These are phyloP conservation scores for Neurospora tetraspora DNA, from an alignment of 495 filamentous ascomycete species.

Conservation along the genomic window DNA sequence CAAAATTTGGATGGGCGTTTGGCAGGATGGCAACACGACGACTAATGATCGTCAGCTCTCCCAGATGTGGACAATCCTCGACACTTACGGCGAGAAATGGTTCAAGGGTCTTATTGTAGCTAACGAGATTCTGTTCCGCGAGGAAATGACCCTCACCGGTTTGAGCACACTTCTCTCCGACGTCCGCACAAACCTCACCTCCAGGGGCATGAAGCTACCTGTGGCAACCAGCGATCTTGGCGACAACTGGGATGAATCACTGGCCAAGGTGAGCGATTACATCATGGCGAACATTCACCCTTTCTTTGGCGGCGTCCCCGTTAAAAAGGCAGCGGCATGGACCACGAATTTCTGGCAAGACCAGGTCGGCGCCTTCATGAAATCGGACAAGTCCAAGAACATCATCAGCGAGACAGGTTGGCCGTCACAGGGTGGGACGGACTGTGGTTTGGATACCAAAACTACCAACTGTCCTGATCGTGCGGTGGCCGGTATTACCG, in stretches of 20 bases:
- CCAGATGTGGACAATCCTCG: constrained; percentile 73
- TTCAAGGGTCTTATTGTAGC: constrained; percentile 87
- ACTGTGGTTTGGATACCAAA: constrained; percentile 48
- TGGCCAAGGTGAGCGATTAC: constrained; percentile 64
- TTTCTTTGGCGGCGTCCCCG: constrained; percentile 79
- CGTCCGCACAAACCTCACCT: constrained; percentile 63
- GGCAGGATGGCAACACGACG: constrained; percentile 76
- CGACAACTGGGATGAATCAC: constrained; percentile 65
- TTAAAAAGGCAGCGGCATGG: constrained; percentile 64
- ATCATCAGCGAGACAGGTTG: constrained; percentile 89
- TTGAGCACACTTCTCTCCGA: constrained; percentile 55
- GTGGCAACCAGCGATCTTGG: constrained; percentile 89
- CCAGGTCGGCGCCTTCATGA: constrained; percentile 43
- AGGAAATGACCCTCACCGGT: constrained; percentile 54
- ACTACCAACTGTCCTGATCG: constrained; percentile 46
- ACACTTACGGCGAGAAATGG: constrained; percentile 49
- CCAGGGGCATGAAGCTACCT: constrained; percentile 53
- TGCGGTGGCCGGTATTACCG: constrained; percentile 64
- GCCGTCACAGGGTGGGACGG: constrained; percentile 76
- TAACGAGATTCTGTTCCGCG: constrained; percentile 84
- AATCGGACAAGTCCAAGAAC: constrained; percentile 47
- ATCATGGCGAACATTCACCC: constrained; percentile 98
- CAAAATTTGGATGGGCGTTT: constrained; percentile 94
- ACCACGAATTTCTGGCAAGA: constrained; percentile 80
- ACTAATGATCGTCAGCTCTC: constrained; percentile 73